These are phyloP conservation scores for Turnera subulata DNA, from an alignment of 345 rosid genomes.

Conservation along the genomic window DNA sequence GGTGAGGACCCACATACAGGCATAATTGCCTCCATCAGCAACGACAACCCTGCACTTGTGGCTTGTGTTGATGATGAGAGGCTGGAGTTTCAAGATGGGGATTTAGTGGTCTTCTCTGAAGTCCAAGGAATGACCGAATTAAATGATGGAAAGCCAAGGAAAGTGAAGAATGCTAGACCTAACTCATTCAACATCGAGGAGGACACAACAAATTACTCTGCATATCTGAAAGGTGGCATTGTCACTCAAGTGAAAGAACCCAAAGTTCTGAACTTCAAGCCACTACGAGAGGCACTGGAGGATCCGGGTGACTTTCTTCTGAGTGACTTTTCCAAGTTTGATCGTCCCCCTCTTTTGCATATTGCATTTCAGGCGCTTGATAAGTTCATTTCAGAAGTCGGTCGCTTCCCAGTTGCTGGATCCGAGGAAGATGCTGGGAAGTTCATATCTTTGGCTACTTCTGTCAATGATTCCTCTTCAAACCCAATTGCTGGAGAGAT, in stretches of 20 bases:
- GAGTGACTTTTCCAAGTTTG: conserved; percentile 91
- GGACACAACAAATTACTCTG: conserved; percentile 61
- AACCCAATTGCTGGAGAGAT: conserved; percentile 68
- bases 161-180: conserved; percentile 77
- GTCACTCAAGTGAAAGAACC: conserved; percentile 95
- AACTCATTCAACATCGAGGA: conserved; percentile 85
- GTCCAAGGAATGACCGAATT: conserved; percentile 89
- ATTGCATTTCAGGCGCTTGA: conserved; percentile 93
- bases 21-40: conserved; percentile 88
- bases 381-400: conserved; percentile 55
- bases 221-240: conserved; percentile 87
- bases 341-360: conserved; percentile 84
- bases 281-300: conserved; percentile 73
- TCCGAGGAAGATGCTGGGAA: conserved; percentile 83
- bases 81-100: conserved; percentile 96
- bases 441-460: conserved; percentile 53
- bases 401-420: conserved; percentile 80
- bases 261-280: conserved; percentile 78
- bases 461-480: conserved; percentile 57
- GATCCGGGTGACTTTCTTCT: conserved; percentile 97
- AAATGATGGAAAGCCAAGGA: conserved; percentile 98
- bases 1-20: conserved; percentile 96
- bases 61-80: conserved; percentile 98
- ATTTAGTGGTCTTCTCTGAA: conserved; percentile 90
- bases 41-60: conserved; percentile 77